A percentile compares a stretch with the other conserved stretches of the same genome.
phyloP scores from a whole-genome alignment of 768 basidiomycete genomes.

The Suillus decipiens region DNA sequence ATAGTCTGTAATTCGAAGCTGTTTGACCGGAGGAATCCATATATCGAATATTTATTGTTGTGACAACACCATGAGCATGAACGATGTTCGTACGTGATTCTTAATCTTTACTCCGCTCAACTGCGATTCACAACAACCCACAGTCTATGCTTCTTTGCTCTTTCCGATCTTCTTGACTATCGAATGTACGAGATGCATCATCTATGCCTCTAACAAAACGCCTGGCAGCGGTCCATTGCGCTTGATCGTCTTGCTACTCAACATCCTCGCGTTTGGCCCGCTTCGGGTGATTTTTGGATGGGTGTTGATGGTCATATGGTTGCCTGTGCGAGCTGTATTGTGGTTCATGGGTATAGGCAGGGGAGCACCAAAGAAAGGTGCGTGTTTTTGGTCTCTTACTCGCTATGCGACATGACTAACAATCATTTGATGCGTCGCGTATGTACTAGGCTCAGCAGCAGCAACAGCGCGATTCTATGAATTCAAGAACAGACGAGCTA shows the following conservation, averaged over 20 bases:
- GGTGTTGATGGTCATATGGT: conserved; percentile 2
- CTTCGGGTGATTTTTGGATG: conserved; percentile 9
- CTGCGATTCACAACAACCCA: not conserved
- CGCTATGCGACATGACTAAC: not conserved
- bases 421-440: not conserved
- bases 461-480: conserved; percentile 14
- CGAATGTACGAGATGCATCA: conserved; percentile 6
- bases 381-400: not conserved
- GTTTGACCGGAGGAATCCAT: not conserved
- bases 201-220: conserved; percentile 9
- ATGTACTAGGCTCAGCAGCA: conserved; percentile 5
- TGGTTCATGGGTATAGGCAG: conserved; percentile 23
- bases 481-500: not conserved
- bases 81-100: conserved; percentile 3
- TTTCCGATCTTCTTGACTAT: conserved; percentile 16
- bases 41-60: not conserved
- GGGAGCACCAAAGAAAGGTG: conserved; percentile 14
- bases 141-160: conserved; percentile 16
- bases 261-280: conserved; percentile 7
- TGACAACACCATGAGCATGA: not conserved
- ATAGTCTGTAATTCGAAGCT: not conserved
- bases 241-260: conserved; percentile 5
- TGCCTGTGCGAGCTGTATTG: conserved; percentile 16
- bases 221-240: conserved; percentile 15
- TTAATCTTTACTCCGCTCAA: not conserved